phyloP scores from a whole-genome alignment of 768 basidiomycete genomes.

The Aureoboletus auriporus region DNA sequence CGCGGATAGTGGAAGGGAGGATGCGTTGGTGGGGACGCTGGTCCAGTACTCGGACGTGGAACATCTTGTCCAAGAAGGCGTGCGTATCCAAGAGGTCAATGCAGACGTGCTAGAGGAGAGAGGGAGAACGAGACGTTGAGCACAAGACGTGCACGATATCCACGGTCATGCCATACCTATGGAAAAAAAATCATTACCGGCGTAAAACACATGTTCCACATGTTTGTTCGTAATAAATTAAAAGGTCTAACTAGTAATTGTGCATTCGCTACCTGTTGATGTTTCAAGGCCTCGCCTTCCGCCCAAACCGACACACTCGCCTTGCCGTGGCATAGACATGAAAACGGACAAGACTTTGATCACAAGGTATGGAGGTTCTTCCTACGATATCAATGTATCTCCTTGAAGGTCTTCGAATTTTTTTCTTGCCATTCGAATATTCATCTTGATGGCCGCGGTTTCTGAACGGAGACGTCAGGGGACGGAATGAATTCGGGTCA shows the following conservation, averaged over 20 bases:
- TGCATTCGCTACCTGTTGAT: background rate
- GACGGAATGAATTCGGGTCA: background rate
- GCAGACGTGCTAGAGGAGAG: slow-evolving; percentile 40
- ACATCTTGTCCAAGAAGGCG: slow-evolving; percentile 40
- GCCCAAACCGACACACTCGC: background rate
- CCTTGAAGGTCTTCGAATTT: slow-evolving; percentile 91
- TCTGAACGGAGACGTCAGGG: slow-evolving; percentile 44
- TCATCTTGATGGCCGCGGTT: slow-evolving; percentile 82
- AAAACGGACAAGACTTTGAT: background rate
- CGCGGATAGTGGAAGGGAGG: slow-evolving; percentile 16
- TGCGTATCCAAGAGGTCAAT: slow-evolving; percentile 41
- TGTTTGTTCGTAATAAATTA: too few species aligned
- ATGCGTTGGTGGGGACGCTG: slow-evolving; percentile 34
- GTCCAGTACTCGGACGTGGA: slow-evolving; percentile 50
- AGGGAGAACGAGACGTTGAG: background rate
- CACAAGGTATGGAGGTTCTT: background rate
- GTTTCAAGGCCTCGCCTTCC: background rate
- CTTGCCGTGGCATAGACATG: background rate
- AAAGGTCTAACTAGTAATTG: too few species aligned
- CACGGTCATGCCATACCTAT: slow-evolving; percentile 7
- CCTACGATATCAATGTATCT: slow-evolving; percentile 45
- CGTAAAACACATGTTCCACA: too few species aligned
- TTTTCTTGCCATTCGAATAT: slow-evolving; percentile 78
- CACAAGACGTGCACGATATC: slow-evolving; percentile 8
- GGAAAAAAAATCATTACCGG: background rate